Percentiles rank a stretch among this genome's conserved stretches.
Conservation (phyloP, 1,284 basidiomycete species). For the Melanopsichium pennsylvanicum region DNA sequence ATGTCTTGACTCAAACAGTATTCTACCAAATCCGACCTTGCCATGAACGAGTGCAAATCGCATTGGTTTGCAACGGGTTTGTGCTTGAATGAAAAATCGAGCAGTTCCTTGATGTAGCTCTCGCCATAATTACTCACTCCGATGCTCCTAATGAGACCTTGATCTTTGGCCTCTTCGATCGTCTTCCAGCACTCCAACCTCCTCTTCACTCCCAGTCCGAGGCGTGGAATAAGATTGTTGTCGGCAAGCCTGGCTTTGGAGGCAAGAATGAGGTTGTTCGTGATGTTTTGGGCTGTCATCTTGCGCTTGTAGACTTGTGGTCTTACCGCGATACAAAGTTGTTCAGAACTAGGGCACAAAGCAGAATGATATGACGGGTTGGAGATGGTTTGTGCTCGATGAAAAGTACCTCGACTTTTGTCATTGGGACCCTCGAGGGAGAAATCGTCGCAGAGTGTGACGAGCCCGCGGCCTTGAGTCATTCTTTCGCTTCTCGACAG, state of each 20-base stretch:
- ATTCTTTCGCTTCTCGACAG: no score
- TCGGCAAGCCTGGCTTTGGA: conserved; percentile 18
- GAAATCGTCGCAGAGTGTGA: no score
- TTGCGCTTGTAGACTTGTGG: no score
- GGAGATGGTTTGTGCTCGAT: no score
- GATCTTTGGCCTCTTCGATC: conserved; percentile 44
- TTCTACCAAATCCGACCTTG: conserved; percentile 18
- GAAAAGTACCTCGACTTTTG: no score
- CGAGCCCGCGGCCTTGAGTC: no score
- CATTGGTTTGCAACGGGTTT: conserved; percentile 42
- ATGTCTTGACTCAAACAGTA: conserved; percentile 14
- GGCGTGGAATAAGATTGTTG: conserved; percentile 16
- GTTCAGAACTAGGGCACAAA: no score
- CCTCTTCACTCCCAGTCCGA: conserved; percentile 29
- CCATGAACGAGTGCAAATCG: conserved; percentile 36
- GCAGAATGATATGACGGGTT: no score
- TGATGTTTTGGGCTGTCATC: conserved; percentile 2
- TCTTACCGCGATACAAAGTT: no score
- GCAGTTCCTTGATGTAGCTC: conserved; percentile 36
- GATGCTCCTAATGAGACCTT: conserved; percentile 32
- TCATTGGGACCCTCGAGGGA: no score
- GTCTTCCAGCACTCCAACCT: conserved; percentile 54
- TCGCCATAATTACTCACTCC: conserved; percentile 52
- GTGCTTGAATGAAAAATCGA: conserved; percentile 11
- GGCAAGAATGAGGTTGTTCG: conserved; percentile 5